Conservation (phyloP, 176 grass and related monocot species). For the Stipa capillata region DNA sequence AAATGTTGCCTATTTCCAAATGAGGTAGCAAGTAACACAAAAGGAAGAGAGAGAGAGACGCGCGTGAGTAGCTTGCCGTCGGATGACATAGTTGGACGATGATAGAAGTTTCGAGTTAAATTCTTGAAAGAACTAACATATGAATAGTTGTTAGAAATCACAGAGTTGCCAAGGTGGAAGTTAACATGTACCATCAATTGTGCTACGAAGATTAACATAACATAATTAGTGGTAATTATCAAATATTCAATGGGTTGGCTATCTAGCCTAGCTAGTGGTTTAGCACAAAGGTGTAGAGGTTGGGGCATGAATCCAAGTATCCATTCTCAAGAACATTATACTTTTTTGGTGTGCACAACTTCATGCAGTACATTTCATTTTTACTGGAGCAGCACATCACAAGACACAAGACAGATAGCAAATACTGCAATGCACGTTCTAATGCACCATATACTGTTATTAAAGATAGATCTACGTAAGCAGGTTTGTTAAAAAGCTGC, state of each 20-base stretch:
- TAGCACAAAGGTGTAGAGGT: neutral
- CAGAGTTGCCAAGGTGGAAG: neutral
- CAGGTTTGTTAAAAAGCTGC: neutral
- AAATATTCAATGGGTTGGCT: neutral
- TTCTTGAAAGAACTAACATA: constrained; percentile 50
- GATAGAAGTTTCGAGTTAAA: constrained; percentile 44
- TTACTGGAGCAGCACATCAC: neutral
- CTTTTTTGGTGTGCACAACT: neutral
- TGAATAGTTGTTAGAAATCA: neutral
- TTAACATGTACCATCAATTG: neutral
- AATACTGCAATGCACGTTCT: neutral
- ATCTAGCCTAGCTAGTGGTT: neutral
- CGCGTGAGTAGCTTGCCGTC: constrained; percentile 41
- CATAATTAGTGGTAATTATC: too few relatives aligned
- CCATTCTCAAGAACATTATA: neutral
- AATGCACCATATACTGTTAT: too few relatives aligned
- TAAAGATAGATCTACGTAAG: neutral
- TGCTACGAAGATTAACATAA: too few relatives aligned
- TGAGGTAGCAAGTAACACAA: too few relatives aligned
- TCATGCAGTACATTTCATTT: neutral
- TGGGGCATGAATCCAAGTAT: neutral
- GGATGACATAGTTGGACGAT: constrained; percentile 46
- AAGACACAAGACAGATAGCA: neutral
- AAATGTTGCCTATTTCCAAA: too few relatives aligned
- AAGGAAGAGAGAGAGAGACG: too few relatives aligned